Evolutionary conservation across 73 alveolate species (phyloP).

Genomic region (Paramecium caudatum): DNA sequence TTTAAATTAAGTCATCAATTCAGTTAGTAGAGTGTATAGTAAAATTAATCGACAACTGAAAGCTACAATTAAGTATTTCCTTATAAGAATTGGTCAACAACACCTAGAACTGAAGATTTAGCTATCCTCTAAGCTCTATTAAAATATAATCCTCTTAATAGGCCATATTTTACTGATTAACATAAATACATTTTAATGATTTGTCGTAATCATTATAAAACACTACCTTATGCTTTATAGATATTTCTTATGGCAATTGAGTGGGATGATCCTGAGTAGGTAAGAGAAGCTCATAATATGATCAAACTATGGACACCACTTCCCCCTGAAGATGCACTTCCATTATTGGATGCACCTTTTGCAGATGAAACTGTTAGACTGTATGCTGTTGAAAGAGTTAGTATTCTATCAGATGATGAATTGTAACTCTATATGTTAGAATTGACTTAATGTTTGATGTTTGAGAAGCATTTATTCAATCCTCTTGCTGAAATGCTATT

Average conservation of each 20-base stretch:
- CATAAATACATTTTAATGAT: constrained; percentile 76
- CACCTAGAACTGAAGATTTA: constrained; percentile 80
- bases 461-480: constrained; percentile 93
- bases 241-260: constrained; percentile 79
- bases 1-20: constrained; percentile 45
- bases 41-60: background rate
- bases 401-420: constrained; percentile 94
- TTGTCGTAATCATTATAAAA: constrained; percentile 79
- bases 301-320: constrained; percentile 88
- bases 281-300: constrained; percentile 78
- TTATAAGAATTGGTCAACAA: constrained; percentile 74
- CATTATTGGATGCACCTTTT: constrained; percentile 86
- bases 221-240: constrained; percentile 74
- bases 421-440: constrained; percentile 93
- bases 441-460: constrained; percentile 92
- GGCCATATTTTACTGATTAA: constrained; percentile 71
- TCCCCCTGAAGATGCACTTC: constrained; percentile 92
- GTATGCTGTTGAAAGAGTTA: constrained; percentile 92
- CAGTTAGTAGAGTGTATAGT: background rate
- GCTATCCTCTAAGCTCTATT: constrained; percentile 73
- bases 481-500: constrained; percentile 97
- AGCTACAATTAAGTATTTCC: constrained; percentile 57
- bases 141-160: constrained; percentile 75
- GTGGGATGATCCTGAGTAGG: constrained; percentile 80
- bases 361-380: constrained; percentile 91